phyloP scores from a whole-genome alignment of 139 green algal species.

The Diplosphaera chodatii region DNA sequence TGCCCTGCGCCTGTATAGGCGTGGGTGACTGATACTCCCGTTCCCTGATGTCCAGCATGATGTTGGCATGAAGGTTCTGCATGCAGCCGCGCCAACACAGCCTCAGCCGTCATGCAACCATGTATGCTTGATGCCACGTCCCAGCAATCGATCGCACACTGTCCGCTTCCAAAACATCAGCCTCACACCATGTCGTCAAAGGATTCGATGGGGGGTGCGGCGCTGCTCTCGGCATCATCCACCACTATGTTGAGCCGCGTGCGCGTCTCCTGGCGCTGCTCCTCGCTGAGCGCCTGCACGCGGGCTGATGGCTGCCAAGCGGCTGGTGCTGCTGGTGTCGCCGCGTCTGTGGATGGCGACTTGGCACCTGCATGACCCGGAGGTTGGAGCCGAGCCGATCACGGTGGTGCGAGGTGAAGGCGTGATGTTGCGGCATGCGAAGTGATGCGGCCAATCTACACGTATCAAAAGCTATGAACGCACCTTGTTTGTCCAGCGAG shows the following conservation, averaged over 20 bases:
- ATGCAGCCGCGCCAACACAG: too few species aligned
- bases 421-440: too few species aligned
- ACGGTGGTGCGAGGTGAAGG: constrained; percentile 1
- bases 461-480: too few species aligned
- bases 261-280: constrained; percentile 60
- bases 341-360: neutral
- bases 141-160: too few species aligned
- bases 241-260: constrained; percentile 63
- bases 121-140: too few species aligned
- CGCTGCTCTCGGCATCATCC: constrained; percentile 34
- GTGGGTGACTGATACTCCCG: constrained; percentile 84
- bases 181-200: constrained; percentile 77
- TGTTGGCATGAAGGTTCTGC: constrained; percentile 72
- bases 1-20: constrained; percentile 82
- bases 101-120: too few species aligned
- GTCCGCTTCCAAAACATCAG: too few species aligned
- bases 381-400: too few species aligned
- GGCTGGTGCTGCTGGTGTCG: neutral
- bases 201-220: constrained; percentile 53
- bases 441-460: too few species aligned
- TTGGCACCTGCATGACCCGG: neutral
- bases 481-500: neutral
- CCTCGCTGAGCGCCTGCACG: constrained; percentile 46
- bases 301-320: constrained; percentile 47
- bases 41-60: constrained; percentile 66